Evolutionary conservation across 805 yeast species (phyloP).

Genomic region (Saccharomycopsis sp.): DNA sequence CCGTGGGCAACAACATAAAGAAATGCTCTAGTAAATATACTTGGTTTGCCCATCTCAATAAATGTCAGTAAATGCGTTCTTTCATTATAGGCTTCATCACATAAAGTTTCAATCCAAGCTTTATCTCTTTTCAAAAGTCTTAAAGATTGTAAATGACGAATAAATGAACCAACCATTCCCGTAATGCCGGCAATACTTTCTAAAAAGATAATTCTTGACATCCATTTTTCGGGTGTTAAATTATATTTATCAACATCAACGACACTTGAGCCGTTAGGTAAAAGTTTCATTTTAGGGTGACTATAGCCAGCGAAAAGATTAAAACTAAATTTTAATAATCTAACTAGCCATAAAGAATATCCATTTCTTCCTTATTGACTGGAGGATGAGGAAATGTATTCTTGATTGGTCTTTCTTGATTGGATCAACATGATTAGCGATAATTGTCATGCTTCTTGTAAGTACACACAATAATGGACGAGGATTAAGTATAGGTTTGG

Average conservation of each 20-base stretch:
- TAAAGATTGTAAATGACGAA: conserved; percentile 56
- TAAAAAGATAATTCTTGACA: conserved; percentile 49
- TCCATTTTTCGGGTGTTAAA: conserved; percentile 58
- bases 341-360: conserved; percentile 39
- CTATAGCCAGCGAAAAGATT: conserved; percentile 57
- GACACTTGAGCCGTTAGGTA: conserved; percentile 23
- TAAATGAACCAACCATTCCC: conserved; percentile 64
- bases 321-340: conserved; percentile 37
- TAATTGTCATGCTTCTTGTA: too few species aligned
- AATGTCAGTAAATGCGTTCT: conserved; percentile 68
- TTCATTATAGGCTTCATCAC: conserved; percentile 71
- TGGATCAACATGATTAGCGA: too few species aligned
- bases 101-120: conserved; percentile 65
- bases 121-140: conserved; percentile 54
- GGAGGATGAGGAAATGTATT: conserved; percentile 36
- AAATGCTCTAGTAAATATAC: conserved; percentile 42
- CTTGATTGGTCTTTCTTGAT: too few species aligned
- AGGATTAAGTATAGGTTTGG: too few species aligned
- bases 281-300: conserved; percentile 34
- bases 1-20: conserved; percentile 61
- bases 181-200: conserved; percentile 77
- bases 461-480: too few species aligned
- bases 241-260: conserved; percentile 28
- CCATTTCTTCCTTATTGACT: conserved; percentile 29
- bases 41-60: conserved; percentile 53